Evolutionary conservation across 768 basidiomycete species (phyloP).

Genomic region (Chlorophyllum brunneum): DNA sequence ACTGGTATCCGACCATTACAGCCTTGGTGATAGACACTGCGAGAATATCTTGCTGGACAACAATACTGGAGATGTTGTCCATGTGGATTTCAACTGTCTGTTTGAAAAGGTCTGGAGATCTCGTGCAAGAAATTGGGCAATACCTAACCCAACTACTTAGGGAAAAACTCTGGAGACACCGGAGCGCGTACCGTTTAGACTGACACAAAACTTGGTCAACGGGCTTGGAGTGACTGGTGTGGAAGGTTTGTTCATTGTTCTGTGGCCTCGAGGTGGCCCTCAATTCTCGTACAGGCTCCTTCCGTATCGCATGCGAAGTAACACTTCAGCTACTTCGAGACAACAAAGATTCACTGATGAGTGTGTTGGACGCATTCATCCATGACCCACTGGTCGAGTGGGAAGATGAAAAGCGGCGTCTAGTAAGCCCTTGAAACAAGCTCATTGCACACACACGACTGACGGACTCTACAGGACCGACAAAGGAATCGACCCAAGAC

Average conservation of each 20-base stretch:
- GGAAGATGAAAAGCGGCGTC: slow-evolving; percentile 76
- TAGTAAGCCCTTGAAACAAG: slow-evolving; percentile 32
- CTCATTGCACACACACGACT: background rate
- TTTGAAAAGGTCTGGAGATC: slow-evolving; percentile 77
- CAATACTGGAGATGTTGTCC: slow-evolving; percentile 86
- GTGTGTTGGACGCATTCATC: slow-evolving; percentile 92
- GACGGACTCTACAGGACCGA: slow-evolving; percentile 35
- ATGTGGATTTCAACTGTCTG: slow-evolving; percentile 97
- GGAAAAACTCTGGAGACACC: slow-evolving; percentile 85
- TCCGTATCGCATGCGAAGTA: slow-evolving; percentile 87
- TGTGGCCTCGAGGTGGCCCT: background rate
- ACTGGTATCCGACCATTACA: slow-evolving; percentile 24
- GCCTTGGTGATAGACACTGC: slow-evolving; percentile 96
- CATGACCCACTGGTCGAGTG: slow-evolving; percentile 97
- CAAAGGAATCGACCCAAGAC: slow-evolving; percentile 42
- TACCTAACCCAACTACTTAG: slow-evolving; percentile 19
- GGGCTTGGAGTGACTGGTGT: slow-evolving; percentile 91
- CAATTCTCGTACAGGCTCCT: slow-evolving; percentile 56
- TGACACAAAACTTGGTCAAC: slow-evolving; percentile 91
- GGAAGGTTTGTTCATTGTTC: slow-evolving; percentile 56
- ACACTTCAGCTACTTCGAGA: slow-evolving; percentile 82
- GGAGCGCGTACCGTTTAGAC: slow-evolving; percentile 90
- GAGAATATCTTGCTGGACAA: slow-evolving; percentile 94
- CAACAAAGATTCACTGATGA: slow-evolving; percentile 92
- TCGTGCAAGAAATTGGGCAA: background rate